phyloP scores from a whole-genome alignment of 1,284 basidiomycete species.

The Malassezia equina region DNA sequence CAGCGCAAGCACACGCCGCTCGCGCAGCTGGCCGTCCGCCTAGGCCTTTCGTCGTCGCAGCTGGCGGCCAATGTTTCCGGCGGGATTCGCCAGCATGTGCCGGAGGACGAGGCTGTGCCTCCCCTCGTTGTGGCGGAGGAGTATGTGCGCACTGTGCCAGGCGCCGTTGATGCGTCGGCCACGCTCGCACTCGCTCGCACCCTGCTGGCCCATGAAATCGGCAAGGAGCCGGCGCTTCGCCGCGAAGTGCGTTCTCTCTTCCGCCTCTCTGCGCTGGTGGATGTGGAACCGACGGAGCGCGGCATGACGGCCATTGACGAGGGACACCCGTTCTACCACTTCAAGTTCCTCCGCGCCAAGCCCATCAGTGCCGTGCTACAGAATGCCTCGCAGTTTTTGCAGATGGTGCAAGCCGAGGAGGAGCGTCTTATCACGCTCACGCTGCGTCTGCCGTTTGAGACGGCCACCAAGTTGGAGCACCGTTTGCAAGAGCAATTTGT shows the following conservation, averaged over 20 bases:
- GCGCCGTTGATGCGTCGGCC: constrained; percentile 24
- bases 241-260: constrained; percentile 69
- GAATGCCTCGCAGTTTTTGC: constrained; percentile 63
- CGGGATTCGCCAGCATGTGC: constrained; percentile 53
- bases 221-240: constrained; percentile 80
- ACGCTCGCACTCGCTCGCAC: constrained; percentile 57
- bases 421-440: constrained; percentile 73
- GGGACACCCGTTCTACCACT: constrained; percentile 78
- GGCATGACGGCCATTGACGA: constrained; percentile 85
- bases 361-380: constrained; percentile 59
- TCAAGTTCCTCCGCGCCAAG: constrained; percentile 87
- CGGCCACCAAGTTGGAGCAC: constrained; percentile 27
- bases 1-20: constrained; percentile 68
- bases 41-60: constrained; percentile 67
- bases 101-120: constrained; percentile 53
- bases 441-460: constrained; percentile 54
- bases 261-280: constrained; percentile 66
- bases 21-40: constrained; percentile 65
- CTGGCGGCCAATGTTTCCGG: constrained; percentile 68
- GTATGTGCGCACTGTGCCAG: constrained; percentile 38
- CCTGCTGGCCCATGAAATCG: constrained; percentile 79
- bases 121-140: constrained; percentile 31
- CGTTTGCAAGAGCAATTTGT: constrained; percentile 67
- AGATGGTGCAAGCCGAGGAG: constrained; percentile 80
- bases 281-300: constrained; percentile 76